Percentiles rank a stretch among this genome's conserved stretches.
Evolutionary conservation across 2,329 filamentous ascomycete species (phyloP).

Genomic region (Coniochaeta hoffmannii): DNA sequence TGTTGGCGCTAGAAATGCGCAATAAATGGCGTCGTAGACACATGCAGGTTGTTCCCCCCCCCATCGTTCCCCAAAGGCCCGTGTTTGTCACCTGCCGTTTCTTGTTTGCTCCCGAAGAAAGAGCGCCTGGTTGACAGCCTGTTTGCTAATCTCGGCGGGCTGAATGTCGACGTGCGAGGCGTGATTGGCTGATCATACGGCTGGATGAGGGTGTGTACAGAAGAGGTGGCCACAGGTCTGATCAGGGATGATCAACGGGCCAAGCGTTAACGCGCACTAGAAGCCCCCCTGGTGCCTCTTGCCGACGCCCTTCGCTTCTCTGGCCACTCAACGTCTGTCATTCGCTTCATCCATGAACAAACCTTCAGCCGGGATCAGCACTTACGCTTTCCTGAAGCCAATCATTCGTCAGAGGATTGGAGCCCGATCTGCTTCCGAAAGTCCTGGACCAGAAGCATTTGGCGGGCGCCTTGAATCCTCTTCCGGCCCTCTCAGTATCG

Average conservation of each 20-base stretch:
- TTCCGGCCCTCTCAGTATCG: not conserved
- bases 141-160: constrained; percentile 2
- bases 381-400: not conserved
- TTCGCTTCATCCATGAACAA: not conserved
- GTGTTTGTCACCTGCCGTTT: not conserved
- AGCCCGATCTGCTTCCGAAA: not conserved
- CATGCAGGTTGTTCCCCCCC: not conserved
- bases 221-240: not conserved
- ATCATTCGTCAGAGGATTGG: not conserved
- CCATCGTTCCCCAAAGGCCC: not conserved
- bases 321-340: not conserved
- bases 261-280: not conserved
- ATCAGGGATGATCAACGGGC: not conserved
- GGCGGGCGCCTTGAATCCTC: not conserved
- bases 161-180: not conserved
- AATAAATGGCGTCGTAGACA: not conserved
- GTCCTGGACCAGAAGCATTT: not conserved
- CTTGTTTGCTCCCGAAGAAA: not conserved
- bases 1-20: constrained; percentile 1
- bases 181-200: not conserved
- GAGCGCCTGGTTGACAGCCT: not conserved
- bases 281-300: not conserved
- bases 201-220: constrained; percentile 1
- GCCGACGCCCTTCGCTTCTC: not conserved
- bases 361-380: not conserved